Base-by-base conservation (phyloP, 345 rosid genomes). In the Conringia planisiliqua region DNA sequence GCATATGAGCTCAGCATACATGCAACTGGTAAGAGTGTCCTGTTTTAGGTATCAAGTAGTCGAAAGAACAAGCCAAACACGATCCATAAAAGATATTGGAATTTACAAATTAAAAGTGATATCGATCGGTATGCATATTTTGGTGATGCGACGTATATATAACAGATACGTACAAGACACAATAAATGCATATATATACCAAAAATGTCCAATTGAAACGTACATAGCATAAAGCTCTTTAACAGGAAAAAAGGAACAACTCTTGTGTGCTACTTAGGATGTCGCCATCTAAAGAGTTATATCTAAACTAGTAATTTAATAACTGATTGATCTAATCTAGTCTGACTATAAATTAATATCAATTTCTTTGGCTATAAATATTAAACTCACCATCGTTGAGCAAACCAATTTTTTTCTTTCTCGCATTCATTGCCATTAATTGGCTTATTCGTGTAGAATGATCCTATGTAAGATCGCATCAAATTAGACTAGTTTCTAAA, bases 401-500 rank as follows among this genome's bases (percentile, higher is more conserved):
- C 60, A 60, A 36, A 48, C 50, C n/a, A 60, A 32, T 3, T 13
- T 46, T 20, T 58, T 16, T 65, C 30, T 36, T n/a, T n/a, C n/a
- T 14, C 7, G 35, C 35, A 26, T 39, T 44, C 40, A 57, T 13
- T 18, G 33, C 17, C 48, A 57, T 70, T n/a, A n/a, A n/a, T n/a
- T 46, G 48, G 59, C 59, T 35, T 33, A n/a, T 59, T 27, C 17
- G 17, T 47, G 39, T 6, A 10, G 13, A 9, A 7, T 52, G 18
- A 50, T 51, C 24, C 14, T 9, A 22, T 38, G 61, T 40, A 63
- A 52, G 27, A 42, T 64, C 54, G 43, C 56, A 63, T 63, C 71
- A 54, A 42, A 54, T 64, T 64, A 64, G 57, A 57, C 65, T 64
- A 73, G 65, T 73, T 33, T 54, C 65, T 12, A 32, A 32, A 43